Base-by-base conservation (phyloP, 140 eudicot genomes). In the Flaveria floridana region DNA sequence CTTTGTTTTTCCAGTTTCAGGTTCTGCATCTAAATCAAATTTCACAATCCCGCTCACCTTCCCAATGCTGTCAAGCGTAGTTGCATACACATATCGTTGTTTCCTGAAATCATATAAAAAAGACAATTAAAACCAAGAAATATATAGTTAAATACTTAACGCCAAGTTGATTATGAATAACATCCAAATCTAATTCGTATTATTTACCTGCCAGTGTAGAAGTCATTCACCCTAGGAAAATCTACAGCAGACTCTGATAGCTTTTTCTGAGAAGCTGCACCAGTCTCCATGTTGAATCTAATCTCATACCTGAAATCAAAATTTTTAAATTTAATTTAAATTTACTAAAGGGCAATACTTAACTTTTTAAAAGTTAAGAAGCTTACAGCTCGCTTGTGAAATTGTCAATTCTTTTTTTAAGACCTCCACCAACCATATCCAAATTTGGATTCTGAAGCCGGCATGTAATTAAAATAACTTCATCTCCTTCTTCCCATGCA, bases 401-500 rank as follows among this genome's bases (percentile, higher is more conserved):
- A 83, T 86, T 84, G 16, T 92, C 96, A 37, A 81, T 88, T 74
- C 75, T 85, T 65, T 81, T 89, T 62, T 86, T 82, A 1, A 64
- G 78, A 37, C 44, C 67, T 72, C 93, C 93, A 42, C 71, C 83
- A 55, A 83, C 82, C 96, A 85, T 83, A 55, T 88, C 97, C 70
- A 90, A 74, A 71, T 90, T 85, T 11, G 89, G 93, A 69, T 90
- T 88, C 59, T 86, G 77, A 74, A 88, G 79, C 65, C 97, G 94
- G 58, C 97, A 93, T 64, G 96, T 82, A 39, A 90, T 82, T 52
- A 93, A 65, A 74, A 93, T 89, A 79, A 93, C 89, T 82, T 93
- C 98, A 61, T 93, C 97, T 61, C 96, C 98, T 74, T 93, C 96
- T 77, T 93, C 98, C 98, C 97, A 90, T 59, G 98, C 98, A 86